Evolutionary conservation across 768 basidiomycete species (phyloP).

Genomic region (Amanita polypyramis): DNA sequence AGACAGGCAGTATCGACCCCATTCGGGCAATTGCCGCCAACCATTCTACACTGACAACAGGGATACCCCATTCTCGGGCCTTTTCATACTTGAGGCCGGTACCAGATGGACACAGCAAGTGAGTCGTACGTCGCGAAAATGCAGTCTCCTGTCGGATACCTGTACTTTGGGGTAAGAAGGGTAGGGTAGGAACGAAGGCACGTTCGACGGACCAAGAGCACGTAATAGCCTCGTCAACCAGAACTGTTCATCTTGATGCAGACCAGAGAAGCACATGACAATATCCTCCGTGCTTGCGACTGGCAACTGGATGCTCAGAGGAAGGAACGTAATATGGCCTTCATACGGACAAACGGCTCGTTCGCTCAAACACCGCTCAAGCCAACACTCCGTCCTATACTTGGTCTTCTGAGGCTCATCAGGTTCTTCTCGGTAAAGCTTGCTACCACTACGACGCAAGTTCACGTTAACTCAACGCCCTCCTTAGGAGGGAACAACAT

Average conservation of each 20-base stretch:
- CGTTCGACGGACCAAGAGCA: constrained; percentile 44
- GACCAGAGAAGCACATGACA: constrained; percentile 61
- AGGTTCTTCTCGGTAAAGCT: constrained; percentile 47
- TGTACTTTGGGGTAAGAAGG: constrained; percentile 14
- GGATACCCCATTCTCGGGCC: constrained; percentile 69
- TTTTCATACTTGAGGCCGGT: constrained; percentile 69
- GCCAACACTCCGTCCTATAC: constrained; percentile 89
- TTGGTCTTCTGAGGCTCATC: constrained; percentile 35
- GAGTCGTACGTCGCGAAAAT: constrained; percentile 65
- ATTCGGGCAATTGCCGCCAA: constrained; percentile 44
- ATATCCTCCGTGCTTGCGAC: constrained; percentile 49
- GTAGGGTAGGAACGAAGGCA: not conserved
- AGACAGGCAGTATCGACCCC: constrained; percentile 33
- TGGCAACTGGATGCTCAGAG: constrained; percentile 49
- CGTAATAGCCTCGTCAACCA: constrained; percentile 58
- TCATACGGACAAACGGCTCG: constrained; percentile 58
- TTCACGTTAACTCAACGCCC: constrained; percentile 2
- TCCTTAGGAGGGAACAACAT: constrained; percentile 7
- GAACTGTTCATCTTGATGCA: constrained; percentile 57
- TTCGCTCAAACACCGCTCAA: constrained; percentile 75
- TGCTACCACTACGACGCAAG: constrained; percentile 47
- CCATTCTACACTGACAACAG: constrained; percentile 67
- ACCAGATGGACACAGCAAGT: constrained; percentile 68
- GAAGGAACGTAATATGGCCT: constrained; percentile 62
- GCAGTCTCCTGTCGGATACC: constrained; percentile 43